These are phyloP conservation scores for Jackrogersella minutella DNA, from an alignment of 495 filamentous ascomycete species.

Conservation along the genomic window DNA sequence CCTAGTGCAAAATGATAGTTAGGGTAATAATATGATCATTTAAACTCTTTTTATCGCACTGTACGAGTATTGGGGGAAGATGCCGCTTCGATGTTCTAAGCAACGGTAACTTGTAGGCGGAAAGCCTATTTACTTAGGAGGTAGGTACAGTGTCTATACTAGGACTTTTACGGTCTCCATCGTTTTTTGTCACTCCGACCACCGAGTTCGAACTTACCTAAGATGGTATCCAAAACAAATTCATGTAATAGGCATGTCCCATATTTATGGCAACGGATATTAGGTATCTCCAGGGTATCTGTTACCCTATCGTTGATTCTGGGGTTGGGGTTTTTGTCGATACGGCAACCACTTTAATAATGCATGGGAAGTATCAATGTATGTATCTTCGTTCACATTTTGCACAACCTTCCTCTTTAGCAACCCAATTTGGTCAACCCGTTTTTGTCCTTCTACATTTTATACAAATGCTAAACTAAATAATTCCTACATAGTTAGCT, in stretches of 20 bases:
- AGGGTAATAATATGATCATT: constrained; percentile 1
- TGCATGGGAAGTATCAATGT: background rate
- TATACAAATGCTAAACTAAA: no score
- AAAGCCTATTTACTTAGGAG: background rate
- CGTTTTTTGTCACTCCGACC: constrained; percentile 1
- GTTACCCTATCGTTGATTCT: constrained; percentile 6
- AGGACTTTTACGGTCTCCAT: background rate
- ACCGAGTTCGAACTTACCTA: constrained; percentile 25
- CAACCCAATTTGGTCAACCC: background rate
- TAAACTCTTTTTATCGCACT: background rate
- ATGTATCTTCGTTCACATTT: background rate
- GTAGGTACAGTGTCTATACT: background rate
- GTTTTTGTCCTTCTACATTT: no score
- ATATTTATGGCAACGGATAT: constrained; percentile 28
- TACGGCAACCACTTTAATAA: constrained; percentile 8
- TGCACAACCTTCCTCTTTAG: background rate
- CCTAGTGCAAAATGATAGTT: background rate
- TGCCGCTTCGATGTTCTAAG: background rate
- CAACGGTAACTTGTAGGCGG: background rate
- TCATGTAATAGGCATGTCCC: constrained; percentile 13
- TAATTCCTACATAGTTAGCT: no score
- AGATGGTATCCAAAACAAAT: constrained; percentile 26
- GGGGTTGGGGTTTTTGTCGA: no score
- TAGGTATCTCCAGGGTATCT: constrained; percentile 22
- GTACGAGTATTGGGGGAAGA: background rate